A percentile compares a stretch with the other conserved stretches of the same genome.
phyloP scores from a whole-genome alignment of 106 monocot species.

The Chionographis japonica region DNA sequence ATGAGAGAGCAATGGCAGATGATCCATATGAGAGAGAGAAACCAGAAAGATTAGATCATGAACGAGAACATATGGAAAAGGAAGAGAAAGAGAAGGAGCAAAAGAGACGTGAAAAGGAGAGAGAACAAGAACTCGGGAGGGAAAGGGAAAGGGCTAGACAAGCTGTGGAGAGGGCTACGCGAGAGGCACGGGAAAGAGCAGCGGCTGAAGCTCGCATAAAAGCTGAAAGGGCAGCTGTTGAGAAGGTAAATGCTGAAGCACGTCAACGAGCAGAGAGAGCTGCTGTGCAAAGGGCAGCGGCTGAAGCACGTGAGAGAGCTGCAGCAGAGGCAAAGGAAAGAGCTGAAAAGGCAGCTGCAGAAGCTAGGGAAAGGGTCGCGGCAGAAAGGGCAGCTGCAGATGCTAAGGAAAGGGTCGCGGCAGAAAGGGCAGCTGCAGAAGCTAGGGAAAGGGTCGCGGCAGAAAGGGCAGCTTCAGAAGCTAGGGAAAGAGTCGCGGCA shows the following conservation, averaged over 20 bases:
- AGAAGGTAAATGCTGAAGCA: conserved; percentile 40
- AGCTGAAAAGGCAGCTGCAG: conserved; percentile 34
- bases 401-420: conserved; percentile 62
- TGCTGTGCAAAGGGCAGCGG: conserved; percentile 57
- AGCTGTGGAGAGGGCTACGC: conserved; percentile 75
- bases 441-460: conserved; percentile 64
- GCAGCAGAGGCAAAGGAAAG: conserved; percentile 41
- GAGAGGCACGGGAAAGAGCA: conserved; percentile 93
- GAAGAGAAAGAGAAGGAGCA: conserved; percentile 69
- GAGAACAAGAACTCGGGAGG: conserved; percentile 36
- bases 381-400: conserved; percentile 29
- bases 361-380: conserved; percentile 33
- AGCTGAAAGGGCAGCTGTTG: conserved; percentile 53
- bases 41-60: conserved; percentile 47
- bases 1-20: conserved; percentile 26
- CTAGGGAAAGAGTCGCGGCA: conserved; percentile 28
- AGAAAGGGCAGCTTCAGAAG: conserved; percentile 41
- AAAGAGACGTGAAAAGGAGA: conserved; percentile 59
- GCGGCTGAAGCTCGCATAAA: conserved; percentile 66
- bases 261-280: conserved; percentile 55
- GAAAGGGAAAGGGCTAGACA: conserved; percentile 61
- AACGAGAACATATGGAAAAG: conserved; percentile 50
- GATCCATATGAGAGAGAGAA: conserved; percentile 34
- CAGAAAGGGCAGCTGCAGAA: conserved; percentile 88
- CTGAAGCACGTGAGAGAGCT: conserved; percentile 71